Evolutionary conservation across 306 rosid species (phyloP).

Genomic region (Phaseolus lunatus): DNA sequence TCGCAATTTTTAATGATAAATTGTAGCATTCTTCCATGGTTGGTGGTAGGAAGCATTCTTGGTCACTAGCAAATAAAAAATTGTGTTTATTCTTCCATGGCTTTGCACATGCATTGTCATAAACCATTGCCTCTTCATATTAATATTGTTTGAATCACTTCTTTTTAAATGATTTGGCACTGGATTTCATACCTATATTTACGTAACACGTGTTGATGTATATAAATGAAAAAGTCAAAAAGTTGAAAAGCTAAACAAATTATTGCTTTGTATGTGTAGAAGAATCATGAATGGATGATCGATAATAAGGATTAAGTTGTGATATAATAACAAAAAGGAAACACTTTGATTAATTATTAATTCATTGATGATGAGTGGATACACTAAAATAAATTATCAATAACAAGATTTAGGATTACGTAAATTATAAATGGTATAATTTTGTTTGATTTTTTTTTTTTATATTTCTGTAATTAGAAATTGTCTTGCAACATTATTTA

Average conservation of each 20-base stretch:
- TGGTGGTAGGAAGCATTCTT: not conserved
- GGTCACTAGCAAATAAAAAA: not conserved
- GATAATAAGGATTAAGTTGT: not conserved
- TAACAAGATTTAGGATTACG: too few relatives aligned
- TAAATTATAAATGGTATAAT: too few relatives aligned
- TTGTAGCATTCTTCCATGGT: not conserved
- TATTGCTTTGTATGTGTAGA: not conserved
- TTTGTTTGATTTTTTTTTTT: too few relatives aligned
- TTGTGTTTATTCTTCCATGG: not conserved
- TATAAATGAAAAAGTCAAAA: not conserved
- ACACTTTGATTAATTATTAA: not conserved
- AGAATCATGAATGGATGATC: not conserved
- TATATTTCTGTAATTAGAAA: too few relatives aligned
- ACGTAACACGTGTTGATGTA: not conserved
- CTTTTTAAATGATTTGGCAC: not conserved
- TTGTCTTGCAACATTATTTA: too few relatives aligned
- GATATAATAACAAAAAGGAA: not conserved
- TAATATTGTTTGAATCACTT: not conserved
- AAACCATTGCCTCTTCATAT: not conserved
- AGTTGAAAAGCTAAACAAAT: not conserved
- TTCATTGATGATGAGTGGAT: too few relatives aligned
- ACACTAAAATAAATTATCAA: too few relatives aligned
- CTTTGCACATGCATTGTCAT: not conserved
- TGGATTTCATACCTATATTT: not conserved
- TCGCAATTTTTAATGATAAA: not conserved